These are phyloP conservation scores for Moesziomyces antarcticus DNA, from an alignment of 1,284 basidiomycete species.

Conservation along the genomic window DNA sequence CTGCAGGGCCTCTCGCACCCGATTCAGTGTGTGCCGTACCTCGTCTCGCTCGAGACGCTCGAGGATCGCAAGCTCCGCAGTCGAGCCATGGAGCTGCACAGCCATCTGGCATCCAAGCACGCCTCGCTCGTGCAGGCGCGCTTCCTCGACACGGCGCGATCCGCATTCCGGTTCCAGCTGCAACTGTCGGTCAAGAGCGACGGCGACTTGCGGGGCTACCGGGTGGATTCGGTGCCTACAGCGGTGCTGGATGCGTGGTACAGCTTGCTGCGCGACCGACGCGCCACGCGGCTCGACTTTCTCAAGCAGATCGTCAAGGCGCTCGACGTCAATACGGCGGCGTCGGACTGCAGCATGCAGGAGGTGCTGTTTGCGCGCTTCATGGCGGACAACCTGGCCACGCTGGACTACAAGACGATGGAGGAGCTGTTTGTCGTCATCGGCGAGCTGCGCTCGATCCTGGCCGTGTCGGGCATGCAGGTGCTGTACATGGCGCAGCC, in stretches of 20 bases:
- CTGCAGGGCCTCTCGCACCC: conserved; percentile 96
- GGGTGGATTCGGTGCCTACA: conserved; percentile 17
- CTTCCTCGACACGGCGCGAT: conserved; percentile 80
- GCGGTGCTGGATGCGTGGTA: conserved; percentile 84
- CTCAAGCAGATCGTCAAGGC: conserved; percentile 82
- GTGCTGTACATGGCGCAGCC: conserved; percentile 69
- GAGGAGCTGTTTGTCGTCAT: conserved; percentile 91
- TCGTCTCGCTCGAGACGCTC: conserved; percentile 91
- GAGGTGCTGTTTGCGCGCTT: conserved; percentile 79
- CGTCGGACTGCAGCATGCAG: conserved; percentile 26
- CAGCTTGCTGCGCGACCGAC: conserved; percentile 85
- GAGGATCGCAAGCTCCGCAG: conserved; percentile 74
- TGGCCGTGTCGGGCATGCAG: conserved; percentile 87
- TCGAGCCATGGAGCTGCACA: conserved; percentile 83
- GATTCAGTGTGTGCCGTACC: conserved; percentile 88
- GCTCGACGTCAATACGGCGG: conserved; percentile 77
- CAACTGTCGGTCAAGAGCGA: conserved; percentile 3
- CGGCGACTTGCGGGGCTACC: conserved; percentile 30
- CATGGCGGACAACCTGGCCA: conserved; percentile 91
- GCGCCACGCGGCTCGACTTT: conserved; percentile 84
- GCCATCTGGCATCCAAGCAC: conserved; percentile 86
- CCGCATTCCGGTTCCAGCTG: conserved; percentile 83
- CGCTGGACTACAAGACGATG: conserved; percentile 90
- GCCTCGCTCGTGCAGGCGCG: conserved; percentile 87
- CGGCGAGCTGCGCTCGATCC: conserved; percentile 79